Evolutionary conservation across 1,284 basidiomycete genomes (phyloP), one percentile per base, ranked within the genome.

Genomic region (Quambalaria eucalypti): DNA sequence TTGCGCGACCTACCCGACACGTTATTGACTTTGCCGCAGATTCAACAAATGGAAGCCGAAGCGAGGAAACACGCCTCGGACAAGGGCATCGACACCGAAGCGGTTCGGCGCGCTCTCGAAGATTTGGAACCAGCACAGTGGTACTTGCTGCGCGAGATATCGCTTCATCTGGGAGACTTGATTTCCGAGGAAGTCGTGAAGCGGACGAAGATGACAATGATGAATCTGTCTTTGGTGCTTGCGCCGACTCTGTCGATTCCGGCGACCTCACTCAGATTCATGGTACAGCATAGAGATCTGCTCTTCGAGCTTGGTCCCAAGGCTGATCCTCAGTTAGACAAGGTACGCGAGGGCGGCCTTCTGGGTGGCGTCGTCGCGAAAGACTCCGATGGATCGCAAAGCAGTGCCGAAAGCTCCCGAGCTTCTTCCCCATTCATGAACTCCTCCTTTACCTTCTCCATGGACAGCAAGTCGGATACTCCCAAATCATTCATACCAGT

Each of bases 121-220:
- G 16, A 50, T 4, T 33, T 16, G 29, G 42, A 26, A 3, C 21
- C 25, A 12, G 19, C 52, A 53, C 64, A 72, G 48, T 74, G 71
- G 71, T 74, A 72, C 52, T 55, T 74, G 25, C 56, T 74, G 14
- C 65, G 71, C 48, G 71, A 74, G 56, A 36, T 74, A 10, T 36
- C 65, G 2, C 30, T 60, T 4, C 71, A 74, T 39, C 52, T 74
- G 1, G 61, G 61, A 12, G 48, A 58, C 47, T 33, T 74, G 29
- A 56, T 56, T 1, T 50, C 58, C 4, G 46, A 60, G 2, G 47
- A 54, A 4, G 60, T 60, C 16, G 69, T 69, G 14, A 48, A 31
- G 4, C 47, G 54, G 31, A 74, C 71, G 10, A 72, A 69, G 58
- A 74, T 74, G 71, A 61, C 71, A 9, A 50, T 73, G 23, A 64